These are phyloP conservation scores for Platismatia glauca DNA, from an alignment of 495 filamentous ascomycete genomes.

Conservation along the genomic window DNA sequence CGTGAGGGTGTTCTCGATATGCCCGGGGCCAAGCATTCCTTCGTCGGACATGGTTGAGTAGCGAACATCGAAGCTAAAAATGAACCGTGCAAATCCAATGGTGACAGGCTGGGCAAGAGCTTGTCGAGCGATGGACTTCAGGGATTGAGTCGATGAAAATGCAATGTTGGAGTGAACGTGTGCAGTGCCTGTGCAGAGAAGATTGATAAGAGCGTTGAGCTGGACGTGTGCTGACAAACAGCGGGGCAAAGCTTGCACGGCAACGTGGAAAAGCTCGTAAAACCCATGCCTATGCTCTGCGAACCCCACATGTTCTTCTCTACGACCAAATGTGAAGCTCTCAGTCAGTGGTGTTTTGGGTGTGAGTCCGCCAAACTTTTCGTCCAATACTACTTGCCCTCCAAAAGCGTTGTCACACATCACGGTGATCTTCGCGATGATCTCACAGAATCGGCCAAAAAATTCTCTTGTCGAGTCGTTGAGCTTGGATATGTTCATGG, in stretches of 20 bases:
- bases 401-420: constrained; percentile 95
- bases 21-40: constrained; percentile 87
- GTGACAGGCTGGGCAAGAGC: constrained; percentile 92
- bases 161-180: constrained; percentile 92
- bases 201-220: constrained; percentile 88
- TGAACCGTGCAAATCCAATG: constrained; percentile 91
- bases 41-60: constrained; percentile 98
- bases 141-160: constrained; percentile 77
- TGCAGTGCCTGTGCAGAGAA: constrained; percentile 92
- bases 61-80: constrained; percentile 94
- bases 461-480: constrained; percentile 70
- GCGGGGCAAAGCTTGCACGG: constrained; percentile 86
- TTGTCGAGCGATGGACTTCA: constrained; percentile 92
- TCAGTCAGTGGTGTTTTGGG: constrained; percentile 92
- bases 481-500: constrained; percentile 64
- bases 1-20: constrained; percentile 88
- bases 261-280: constrained; percentile 91
- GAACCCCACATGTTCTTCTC: constrained; percentile 66
- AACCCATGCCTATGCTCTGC: constrained; percentile 87
- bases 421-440: constrained; percentile 88
- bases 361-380: constrained; percentile 77
- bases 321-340: constrained; percentile 78
- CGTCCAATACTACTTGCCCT: constrained; percentile 87
- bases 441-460: constrained; percentile 85
- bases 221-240: constrained; percentile 86